A percentile compares a stretch with the other conserved stretches of the same genome.
Evolutionary conservation across 495 filamentous ascomycete genomes (phyloP).

Genomic region (Emericellopsis terricola): DNA sequence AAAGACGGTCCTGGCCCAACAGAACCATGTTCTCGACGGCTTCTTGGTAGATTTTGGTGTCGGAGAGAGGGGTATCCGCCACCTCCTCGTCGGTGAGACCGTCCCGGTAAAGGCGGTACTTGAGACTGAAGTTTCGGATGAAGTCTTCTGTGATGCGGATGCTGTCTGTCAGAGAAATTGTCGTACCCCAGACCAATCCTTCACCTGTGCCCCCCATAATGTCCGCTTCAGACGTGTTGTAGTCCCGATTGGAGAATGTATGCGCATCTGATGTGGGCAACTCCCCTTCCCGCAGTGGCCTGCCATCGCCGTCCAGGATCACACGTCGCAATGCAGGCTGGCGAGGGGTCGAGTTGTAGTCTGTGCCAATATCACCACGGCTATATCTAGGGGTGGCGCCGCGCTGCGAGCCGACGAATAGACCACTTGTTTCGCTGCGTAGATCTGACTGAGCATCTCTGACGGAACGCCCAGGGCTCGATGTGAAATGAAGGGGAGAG

Average conservation of each 20-base stretch:
- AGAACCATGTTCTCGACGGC: conserved; percentile 81
- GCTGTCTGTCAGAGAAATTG: conserved; percentile 81
- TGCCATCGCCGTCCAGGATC: conserved; percentile 67
- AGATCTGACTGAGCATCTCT: conserved; percentile 40
- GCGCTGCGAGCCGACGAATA: conserved; percentile 60
- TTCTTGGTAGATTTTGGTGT: conserved; percentile 61
- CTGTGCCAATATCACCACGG: conserved; percentile 71
- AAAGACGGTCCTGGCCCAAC: conserved; percentile 64
- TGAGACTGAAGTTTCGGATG: conserved; percentile 69
- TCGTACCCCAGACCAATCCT: conserved; percentile 91
- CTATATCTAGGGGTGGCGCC: conserved; percentile 37
- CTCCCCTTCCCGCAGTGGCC: conserved; percentile 39
- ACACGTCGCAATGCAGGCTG: conserved; percentile 40
- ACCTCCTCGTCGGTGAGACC: conserved; percentile 67
- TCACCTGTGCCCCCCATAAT: conserved; percentile 63
- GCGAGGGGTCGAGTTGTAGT: conserved; percentile 44
- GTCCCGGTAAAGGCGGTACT: conserved; percentile 81
- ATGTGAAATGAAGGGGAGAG: conserved; percentile 74
- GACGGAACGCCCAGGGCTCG: conserved; percentile 51
- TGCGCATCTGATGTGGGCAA: conserved; percentile 51
- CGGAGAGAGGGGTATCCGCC: conserved; percentile 37
- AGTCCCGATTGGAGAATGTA: conserved; percentile 76
- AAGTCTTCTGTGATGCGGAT: conserved; percentile 80
- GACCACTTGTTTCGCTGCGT: conserved; percentile 61
- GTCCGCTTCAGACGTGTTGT: conserved; percentile 81